Base-by-base conservation (phyloP, 495 filamentous ascomycete genomes). In the Endocarpon pusillum region DNA sequence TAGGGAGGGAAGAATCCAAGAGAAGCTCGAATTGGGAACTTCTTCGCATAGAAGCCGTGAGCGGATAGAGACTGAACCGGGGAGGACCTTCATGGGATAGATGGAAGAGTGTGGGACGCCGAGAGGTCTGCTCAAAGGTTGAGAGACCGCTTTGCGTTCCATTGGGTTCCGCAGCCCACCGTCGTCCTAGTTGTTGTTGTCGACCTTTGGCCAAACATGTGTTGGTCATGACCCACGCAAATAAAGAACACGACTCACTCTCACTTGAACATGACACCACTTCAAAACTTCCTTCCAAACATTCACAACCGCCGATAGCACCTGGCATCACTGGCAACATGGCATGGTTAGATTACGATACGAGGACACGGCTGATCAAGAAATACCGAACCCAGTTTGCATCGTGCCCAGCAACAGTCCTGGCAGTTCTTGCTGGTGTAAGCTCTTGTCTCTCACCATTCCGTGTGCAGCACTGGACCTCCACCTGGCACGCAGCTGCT, bases 101-200 rank as follows among this genome's bases (percentile, higher is more conserved):
- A 62, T 57, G 59, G 51, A 54, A 40, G 54, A 54, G 54, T 61
- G 59, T 62, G 61, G 61, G 59, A 61, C 59, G 59, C 61, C 36
- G 44, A 59, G 62, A 55, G 58, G 59, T 62, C 58, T 59, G 43
- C 61, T 64, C 59, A 43, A 49, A 37, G 34, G 41, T 36, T 61
- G 61, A 61, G 61, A 61, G 57, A 53, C 59, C 59, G 58, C 47
- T 62, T 62, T 60, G 61, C 61, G 58, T 64, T 62, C 59, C 59
- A 61, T 61, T 52, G 53, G 58, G 54, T 58, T 61, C 58, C 55
- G 53, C 58, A 59, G 54, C 58, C 57, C 57, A 39, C 38, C 29
- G 38, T 33, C 7, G n/a, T n/a, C n/a, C n/a, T n/a, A n/a, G n/a
- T n/a, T n/a, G n/a, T n/a, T n/a, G n/a, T n/a, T n/a, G n/a, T n/a